phyloP scores from a whole-genome alignment of 345 rosid species.

The Luvunga scandens region DNA sequence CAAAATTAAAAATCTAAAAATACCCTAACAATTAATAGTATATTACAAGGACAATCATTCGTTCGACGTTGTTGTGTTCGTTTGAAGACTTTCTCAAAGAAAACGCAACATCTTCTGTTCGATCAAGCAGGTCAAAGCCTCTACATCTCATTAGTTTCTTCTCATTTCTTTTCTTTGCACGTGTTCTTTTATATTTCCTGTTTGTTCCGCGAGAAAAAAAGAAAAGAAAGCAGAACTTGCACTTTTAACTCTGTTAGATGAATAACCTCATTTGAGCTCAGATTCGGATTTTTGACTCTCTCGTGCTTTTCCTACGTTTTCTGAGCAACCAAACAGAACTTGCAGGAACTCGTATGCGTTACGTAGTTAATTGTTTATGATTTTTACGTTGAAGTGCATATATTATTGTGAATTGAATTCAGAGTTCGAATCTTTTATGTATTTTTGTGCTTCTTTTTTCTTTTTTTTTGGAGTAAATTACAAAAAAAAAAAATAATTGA shows the following conservation, averaged over 20 bases:
- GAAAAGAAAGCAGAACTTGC: background rate
- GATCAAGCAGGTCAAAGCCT: conserved; percentile 1
- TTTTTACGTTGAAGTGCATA: background rate
- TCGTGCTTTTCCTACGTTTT: background rate
- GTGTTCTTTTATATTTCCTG: background rate
- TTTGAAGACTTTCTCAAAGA: background rate
- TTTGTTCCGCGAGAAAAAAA: background rate
- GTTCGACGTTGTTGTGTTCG: background rate
- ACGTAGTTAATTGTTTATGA: background rate
- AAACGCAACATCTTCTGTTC: background rate
- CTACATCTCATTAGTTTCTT: background rate
- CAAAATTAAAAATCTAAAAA: background rate
- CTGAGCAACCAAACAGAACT: background rate
- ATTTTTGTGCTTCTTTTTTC: background rate
- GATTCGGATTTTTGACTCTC: background rate
- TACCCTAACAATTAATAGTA: background rate
- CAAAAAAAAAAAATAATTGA: background rate
- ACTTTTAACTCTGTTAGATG: background rate
- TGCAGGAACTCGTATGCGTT: background rate
- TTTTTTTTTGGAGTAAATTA: background rate
- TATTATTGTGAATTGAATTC: background rate
- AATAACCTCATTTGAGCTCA: background rate
- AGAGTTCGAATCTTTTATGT: too few relatives aligned
- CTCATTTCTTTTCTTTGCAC: background rate
- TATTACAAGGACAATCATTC: background rate